A percentile compares a stretch with the other conserved stretches of the same genome.
Conservation (phyloP, 371 early-diverging fungal species). For the Mortierella sp. region DNA sequence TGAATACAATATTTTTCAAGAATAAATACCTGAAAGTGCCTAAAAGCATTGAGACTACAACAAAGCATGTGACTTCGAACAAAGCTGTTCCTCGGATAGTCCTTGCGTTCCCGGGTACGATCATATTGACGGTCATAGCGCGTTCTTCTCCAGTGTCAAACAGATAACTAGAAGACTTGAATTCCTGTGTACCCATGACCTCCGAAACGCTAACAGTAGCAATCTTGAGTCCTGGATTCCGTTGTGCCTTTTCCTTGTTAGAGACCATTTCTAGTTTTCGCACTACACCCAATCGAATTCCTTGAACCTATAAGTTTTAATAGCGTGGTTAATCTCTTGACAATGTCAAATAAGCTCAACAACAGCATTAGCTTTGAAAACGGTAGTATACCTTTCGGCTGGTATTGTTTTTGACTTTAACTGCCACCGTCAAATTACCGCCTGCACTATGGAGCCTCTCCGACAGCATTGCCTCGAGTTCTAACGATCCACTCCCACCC, state of each 20-base stretch:
- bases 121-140: slow-evolving; percentile 59
- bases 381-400: slow-evolving; percentile 55
- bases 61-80: slow-evolving; percentile 63
- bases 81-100: slow-evolving; percentile 65
- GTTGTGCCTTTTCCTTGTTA: slow-evolving; percentile 53
- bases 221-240: slow-evolving; percentile 46
- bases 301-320: slow-evolving; percentile 59
- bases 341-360: background rate
- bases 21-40: slow-evolving; percentile 61
- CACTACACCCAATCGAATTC: slow-evolving; percentile 62
- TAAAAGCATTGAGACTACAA: slow-evolving; percentile 61
- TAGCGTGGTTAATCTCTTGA: background rate
- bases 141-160: slow-evolving; percentile 71
- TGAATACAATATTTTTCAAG: background rate
- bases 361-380: background rate
- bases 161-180: slow-evolving; percentile 62
- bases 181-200: slow-evolving; percentile 59
- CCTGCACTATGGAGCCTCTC: slow-evolving; percentile 62
- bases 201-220: slow-evolving; percentile 60
- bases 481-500: slow-evolving; percentile 62
- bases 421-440: slow-evolving; percentile 62
- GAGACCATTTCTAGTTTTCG: slow-evolving; percentile 61
- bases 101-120: slow-evolving; percentile 62
- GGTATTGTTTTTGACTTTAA: slow-evolving; percentile 65
- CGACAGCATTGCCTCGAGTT: slow-evolving; percentile 58